Evolutionary conservation across 257 asterid species (phyloP).

Genomic region (Solanum dulcamara): DNA sequence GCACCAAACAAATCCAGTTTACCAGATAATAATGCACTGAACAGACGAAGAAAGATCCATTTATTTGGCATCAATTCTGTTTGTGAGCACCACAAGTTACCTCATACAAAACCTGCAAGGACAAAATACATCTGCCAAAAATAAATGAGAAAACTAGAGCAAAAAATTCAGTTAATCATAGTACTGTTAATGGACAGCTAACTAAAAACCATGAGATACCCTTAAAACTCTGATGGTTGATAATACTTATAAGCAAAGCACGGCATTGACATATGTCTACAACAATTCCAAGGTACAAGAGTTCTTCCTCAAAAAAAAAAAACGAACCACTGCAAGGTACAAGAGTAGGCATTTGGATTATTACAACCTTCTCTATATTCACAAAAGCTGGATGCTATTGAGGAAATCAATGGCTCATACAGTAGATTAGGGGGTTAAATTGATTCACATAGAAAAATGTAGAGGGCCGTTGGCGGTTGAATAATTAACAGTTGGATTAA

Average conservation of each 20-base stretch:
- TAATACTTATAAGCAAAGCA: background rate
- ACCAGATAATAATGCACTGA: background rate
- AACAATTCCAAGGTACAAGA: background rate
- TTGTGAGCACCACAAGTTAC: background rate
- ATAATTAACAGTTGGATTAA: slow-evolving; percentile 34
- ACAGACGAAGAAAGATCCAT: background rate
- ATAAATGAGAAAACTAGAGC: background rate
- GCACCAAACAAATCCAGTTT: background rate
- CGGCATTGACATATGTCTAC: background rate
- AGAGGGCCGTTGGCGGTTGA: slow-evolving; percentile 17
- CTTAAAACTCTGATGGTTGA: background rate
- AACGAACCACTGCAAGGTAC: background rate
- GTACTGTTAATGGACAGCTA: background rate
- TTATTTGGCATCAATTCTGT: background rate
- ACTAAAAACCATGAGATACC: background rate
- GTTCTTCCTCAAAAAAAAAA: background rate
- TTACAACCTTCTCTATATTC: background rate
- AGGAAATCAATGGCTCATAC: background rate
- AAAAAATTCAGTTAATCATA: background rate
- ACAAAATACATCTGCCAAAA: background rate
- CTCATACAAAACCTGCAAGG: background rate
- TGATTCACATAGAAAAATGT: slow-evolving; percentile 19
- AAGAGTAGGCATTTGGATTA: background rate
- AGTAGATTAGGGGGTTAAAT: slow-evolving; percentile 8
- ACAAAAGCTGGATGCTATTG: background rate